Base-by-base conservation (phyloP, 768 basidiomycete species). In the Amylocystis lapponica region DNA sequence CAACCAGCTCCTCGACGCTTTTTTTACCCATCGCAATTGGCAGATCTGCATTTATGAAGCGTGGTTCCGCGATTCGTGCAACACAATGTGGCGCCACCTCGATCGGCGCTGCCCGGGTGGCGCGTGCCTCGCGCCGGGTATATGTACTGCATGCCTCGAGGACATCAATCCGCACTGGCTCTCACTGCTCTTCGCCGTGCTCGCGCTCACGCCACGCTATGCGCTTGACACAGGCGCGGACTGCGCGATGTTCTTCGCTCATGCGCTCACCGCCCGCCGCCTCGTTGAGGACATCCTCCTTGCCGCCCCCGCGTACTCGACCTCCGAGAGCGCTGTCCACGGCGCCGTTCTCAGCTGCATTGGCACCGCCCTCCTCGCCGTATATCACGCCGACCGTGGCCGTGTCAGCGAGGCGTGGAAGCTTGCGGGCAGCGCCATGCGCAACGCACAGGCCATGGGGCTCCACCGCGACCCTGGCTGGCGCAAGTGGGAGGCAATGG, bases 151-250 rank as follows among this genome's bases (percentile, higher is more conserved):
- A 14, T 59, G 57, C 44, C 45, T 39, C 2, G 55, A 66, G 17
- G 65, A 69, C 37, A 61, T 75, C 52, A 77, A 76, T 48, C 62
- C 70, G 14, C 66, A 75, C 53, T 78, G 74, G 73, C 55, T 78
- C 13, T 66, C 63, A 16, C 66, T 79, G 1, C 46, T 77, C n/a
- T 77, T 74, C 47, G 64, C 73, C 13, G 63, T 75, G 27, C 58
- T 76, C 32, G 72, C 74, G 10, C 63, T 66, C 30, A 62, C 70
- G 7, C 70, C 71, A 5, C 45, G 45, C 12, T 17, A 45, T 14
- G 22, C 43, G 7, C 29, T 35, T 57, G 54, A 49, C 16, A 46
- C 29, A 31, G 38, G 29, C 16, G 52, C 47, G 27, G 50, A 52
- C 23, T 10, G 46, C 14, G 62, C 59, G 25, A 46, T 47, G 19